Evolutionary conservation across 1,139 yeast genomes (phyloP), one percentile per base, ranked within the genome.

Genomic region (Arxiozyma heterogenica): DNA sequence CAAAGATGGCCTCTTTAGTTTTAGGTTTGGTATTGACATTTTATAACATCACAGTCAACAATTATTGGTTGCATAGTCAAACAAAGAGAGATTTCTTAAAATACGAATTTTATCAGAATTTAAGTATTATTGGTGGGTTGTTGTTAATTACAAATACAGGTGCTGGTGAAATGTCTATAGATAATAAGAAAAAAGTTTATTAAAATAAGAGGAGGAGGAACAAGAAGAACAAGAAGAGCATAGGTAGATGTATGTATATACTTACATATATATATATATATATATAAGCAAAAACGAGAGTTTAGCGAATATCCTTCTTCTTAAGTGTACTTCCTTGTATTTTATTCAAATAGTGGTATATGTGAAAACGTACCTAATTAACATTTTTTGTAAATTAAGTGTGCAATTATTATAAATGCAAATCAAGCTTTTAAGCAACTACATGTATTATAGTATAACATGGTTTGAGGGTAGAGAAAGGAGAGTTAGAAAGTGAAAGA

Each of bases 91-190:
- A 93, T 73, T 88, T 84, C 71, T 75, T 90, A 70, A 87, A 89
- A 70, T 93, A 91, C 71, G 98, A 90, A 70, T 89, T 88, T 71
- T 93, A 88, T 79, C 98, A 93, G 74, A 89, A 96, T 47, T 78
- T 93, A 67, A 86, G 95, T 57, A 93, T 93, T 69, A 93, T 93
- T 55, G 98, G 98, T 53, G 98, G 98, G 1, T 80, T 93, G 61
- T 74, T 93, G 59, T 76, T 93, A 64, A 87, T 94, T 60, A 96
- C 89, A 60, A 89, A 87, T 72, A 89, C 96, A 9, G 98, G 98
- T 60, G 98, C 98, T 46, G 98, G 98, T 51, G 94, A 88, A 64
- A 77, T 91, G 61, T 87, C 96, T 42, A 75, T 93, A 58, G 98
- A 93, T 69, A 97, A 90, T 72, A 93, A 93, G 86, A 91, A 93